Evolutionary conservation across 345 rosid genomes (phyloP).

Genomic region (Garcia nutans): DNA sequence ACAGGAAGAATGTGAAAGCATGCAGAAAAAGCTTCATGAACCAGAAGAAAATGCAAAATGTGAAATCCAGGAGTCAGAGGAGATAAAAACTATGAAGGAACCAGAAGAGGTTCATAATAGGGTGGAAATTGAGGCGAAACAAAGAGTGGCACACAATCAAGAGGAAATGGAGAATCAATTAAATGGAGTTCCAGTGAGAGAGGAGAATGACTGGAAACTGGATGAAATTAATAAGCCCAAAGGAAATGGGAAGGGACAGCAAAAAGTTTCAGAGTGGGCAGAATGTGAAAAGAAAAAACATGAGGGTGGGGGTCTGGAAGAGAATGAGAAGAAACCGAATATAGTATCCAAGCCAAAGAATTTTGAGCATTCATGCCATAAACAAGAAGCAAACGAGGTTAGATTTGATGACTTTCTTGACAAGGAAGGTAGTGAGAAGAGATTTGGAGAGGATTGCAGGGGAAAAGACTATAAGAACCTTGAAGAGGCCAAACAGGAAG

Average conservation of each 20-base stretch:
- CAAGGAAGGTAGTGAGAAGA: conserved; percentile 17
- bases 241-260: conserved; percentile 24
- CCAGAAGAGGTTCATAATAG: conserved; percentile 11
- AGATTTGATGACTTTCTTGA: conserved; percentile 19
- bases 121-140: conserved; percentile 19
- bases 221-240: conserved; percentile 20
- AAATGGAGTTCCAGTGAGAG: conserved; percentile 23
- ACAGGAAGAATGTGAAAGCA: conserved; percentile 28
- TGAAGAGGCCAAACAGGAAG: conserved; percentile 22
- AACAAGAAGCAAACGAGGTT: conserved; percentile 20
- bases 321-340: conserved; percentile 21
- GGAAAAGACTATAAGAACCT: conserved; percentile 13
- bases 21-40: conserved; percentile 34
- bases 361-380: conserved; percentile 10
- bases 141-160: conserved; percentile 18
- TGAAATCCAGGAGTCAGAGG: conserved; percentile 30
- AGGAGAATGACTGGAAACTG: conserved; percentile 22
- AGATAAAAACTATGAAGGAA: conserved; percentile 16
- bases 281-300: conserved; percentile 19
- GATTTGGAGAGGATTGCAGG: conserved; percentile 16
- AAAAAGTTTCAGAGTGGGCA: conserved; percentile 29
- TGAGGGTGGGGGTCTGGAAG: conserved; percentile 24
- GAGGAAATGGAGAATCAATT: conserved; percentile 25
- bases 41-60: conserved; percentile 30
- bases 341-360: conserved; percentile 15